Conservation (phyloP, 441 rosid genomes). For the Gossypium gossypioides region DNA sequence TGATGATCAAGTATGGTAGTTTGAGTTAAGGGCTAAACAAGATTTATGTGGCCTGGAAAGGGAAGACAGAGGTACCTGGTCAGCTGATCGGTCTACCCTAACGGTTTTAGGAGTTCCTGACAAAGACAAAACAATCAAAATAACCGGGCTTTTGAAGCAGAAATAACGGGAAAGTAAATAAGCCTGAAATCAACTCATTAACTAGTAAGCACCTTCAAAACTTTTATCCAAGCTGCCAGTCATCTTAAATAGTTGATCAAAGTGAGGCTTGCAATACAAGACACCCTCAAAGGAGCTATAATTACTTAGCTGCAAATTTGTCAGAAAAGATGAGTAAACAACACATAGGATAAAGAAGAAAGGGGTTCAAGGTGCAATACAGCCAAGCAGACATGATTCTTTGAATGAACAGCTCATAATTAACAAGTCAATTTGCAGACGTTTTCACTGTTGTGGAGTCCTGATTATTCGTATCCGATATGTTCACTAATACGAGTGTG, state of each 20-base stretch:
- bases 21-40: constrained; percentile 1
- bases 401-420: no score
- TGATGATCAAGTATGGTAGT: neutral
- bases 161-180: neutral
- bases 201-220: constrained; percentile 40
- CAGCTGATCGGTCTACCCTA: constrained; percentile 39
- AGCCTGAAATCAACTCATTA: neutral
- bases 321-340: neutral
- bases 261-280: constrained; percentile 72
- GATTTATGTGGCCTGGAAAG: neutral
- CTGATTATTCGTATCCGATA: no score
- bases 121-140: constrained; percentile 2
- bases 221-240: constrained; percentile 71
- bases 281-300: constrained; percentile 68
- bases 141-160: neutral
- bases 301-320: constrained; percentile 42
- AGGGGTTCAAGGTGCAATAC: neutral
- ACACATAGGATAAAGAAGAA: neutral
- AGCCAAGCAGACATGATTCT: no score
- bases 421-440: no score
- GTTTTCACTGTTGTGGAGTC: no score
- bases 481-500: no score
- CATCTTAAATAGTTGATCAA: constrained; percentile 63
- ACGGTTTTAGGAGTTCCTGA: constrained; percentile 55
- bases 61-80: constrained; percentile 34